Conservation (phyloP, 192 early-diverging fungal genomes). For the Chytriomyces sp. region DNA sequence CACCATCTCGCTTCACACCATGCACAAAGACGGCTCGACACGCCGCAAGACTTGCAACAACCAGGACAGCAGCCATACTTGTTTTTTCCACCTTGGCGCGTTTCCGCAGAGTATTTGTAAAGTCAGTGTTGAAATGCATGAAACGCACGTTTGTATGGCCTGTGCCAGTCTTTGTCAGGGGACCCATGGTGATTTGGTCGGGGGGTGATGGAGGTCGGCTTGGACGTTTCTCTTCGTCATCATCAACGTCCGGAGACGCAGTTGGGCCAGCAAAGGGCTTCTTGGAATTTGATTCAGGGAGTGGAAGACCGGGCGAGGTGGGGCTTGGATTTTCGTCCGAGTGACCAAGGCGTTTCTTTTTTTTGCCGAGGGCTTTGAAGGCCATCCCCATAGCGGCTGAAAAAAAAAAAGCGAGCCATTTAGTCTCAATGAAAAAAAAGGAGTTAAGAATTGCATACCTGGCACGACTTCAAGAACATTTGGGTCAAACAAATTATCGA, state of each 20-base stretch:
- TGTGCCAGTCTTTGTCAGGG: not conserved
- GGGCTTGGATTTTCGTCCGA: conserved; percentile 7
- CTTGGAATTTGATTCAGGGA: not conserved
- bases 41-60: conserved; percentile 49
- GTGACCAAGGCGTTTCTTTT: conserved; percentile 16
- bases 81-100: conserved; percentile 41
- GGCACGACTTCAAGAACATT: conserved; percentile 42
- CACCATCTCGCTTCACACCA: conserved; percentile 2
- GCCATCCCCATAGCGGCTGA: conserved; percentile 33
- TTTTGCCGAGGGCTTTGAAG: conserved; percentile 15
- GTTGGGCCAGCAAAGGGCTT: not conserved
- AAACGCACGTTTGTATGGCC: conserved; percentile 30
- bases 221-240: too few species aligned
- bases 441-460: conserved; percentile 17
- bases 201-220: conserved; percentile 6
- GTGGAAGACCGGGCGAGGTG: not conserved
- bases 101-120: conserved; percentile 32
- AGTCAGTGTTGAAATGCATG: conserved; percentile 38
- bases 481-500: conserved; percentile 49
- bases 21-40: conserved; percentile 34
- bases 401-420: not conserved
- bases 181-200: not conserved
- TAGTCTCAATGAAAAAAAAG: not conserved
- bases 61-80: conserved; percentile 45
- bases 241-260: too few species aligned